A percentile compares a stretch with the other conserved stretches of the same genome.
These are phyloP conservation scores for Articulospora tetracladia DNA, from an alignment of 495 filamentous ascomycete species.

Conservation along the genomic window DNA sequence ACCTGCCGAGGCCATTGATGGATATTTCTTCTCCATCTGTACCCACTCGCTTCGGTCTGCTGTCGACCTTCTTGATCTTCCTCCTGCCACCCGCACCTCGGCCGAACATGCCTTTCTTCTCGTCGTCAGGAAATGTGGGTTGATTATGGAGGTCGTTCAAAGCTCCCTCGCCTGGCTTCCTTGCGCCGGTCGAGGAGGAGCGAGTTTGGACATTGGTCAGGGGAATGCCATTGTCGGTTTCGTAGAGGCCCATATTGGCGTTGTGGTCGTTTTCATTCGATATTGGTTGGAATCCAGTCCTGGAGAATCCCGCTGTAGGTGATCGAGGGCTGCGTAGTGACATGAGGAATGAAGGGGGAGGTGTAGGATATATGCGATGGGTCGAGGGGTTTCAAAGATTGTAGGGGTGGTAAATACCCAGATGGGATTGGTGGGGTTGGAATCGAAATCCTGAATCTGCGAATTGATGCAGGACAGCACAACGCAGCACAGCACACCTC, in stretches of 20 bases:
- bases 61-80: slow-evolving; percentile 41
- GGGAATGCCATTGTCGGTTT: slow-evolving; percentile 42
- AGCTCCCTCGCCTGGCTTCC: slow-evolving; percentile 38
- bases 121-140: slow-evolving; percentile 26
- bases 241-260: slow-evolving; percentile 9
- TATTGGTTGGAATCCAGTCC: slow-evolving; percentile 21
- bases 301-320: slow-evolving; percentile 5
- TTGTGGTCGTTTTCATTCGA: slow-evolving; percentile 2
- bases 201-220: slow-evolving; percentile 46
- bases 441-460: background rate
- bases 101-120: slow-evolving; percentile 53
- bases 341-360: slow-evolving; percentile 4
- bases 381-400: background rate
- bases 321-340: slow-evolving; percentile 19
- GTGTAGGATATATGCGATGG: background rate
- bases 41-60: slow-evolving; percentile 22
- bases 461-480: no score
- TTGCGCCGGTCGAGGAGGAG: slow-evolving; percentile 42
- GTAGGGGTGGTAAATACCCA: background rate
- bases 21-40: slow-evolving; percentile 55
- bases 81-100: slow-evolving; percentile 50
- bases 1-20: slow-evolving; percentile 76
- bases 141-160: slow-evolving; percentile 23
- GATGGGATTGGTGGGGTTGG: slow-evolving; percentile 1
- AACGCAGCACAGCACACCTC: no score